phyloP scores from a whole-genome alignment of 2,329 filamentous ascomycete genomes.

The Cordyceps tenuipes region DNA sequence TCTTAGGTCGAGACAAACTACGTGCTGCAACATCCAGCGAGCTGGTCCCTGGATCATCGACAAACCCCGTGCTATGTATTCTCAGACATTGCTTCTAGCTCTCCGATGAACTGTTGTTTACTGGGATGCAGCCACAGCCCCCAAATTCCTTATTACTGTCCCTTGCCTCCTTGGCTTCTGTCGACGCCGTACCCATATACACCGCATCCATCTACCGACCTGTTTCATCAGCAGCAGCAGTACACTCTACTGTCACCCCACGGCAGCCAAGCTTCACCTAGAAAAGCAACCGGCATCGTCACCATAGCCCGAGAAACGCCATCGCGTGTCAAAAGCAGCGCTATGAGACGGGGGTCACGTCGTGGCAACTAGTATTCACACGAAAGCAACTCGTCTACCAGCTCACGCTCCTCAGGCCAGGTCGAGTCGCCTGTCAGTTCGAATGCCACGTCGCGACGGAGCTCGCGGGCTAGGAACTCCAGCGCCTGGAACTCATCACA shows the following conservation, averaged over 20 bases:
- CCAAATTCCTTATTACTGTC: neutral
- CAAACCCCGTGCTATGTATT: neutral
- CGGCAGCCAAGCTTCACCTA: neutral
- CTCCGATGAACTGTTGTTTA: neutral
- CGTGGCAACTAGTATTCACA: constrained; percentile 13
- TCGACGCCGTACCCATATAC: neutral
- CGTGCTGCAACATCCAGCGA: neutral
- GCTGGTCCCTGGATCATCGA: neutral
- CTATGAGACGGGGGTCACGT: neutral
- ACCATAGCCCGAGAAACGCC: neutral
- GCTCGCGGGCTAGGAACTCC: neutral
- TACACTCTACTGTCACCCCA: neutral
- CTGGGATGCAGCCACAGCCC: neutral
- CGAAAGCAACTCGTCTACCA: constrained; percentile 8
- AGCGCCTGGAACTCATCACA: neutral
- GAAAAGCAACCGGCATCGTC: neutral
- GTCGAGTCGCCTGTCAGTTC: neutral
- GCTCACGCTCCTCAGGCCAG: constrained; percentile 4
- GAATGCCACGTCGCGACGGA: neutral
- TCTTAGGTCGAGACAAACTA: neutral
- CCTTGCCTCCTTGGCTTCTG: neutral
- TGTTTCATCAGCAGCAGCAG: neutral
- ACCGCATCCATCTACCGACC: neutral
- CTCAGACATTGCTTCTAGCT: neutral
- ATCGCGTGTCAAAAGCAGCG: neutral